Base-by-base conservation (phyloP, 768 basidiomycete species). In the Multifurca ochricompacta region DNA sequence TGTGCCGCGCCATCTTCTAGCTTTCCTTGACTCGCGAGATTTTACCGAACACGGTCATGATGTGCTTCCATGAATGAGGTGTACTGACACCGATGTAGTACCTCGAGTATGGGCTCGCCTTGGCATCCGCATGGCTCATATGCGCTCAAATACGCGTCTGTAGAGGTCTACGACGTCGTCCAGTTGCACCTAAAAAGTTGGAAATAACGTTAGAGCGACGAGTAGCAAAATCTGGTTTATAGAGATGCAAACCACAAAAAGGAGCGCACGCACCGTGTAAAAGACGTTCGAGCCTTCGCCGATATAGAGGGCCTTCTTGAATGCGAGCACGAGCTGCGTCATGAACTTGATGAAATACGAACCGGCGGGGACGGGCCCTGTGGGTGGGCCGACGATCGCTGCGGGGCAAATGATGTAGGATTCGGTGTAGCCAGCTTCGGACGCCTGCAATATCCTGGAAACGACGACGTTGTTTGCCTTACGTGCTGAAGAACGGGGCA, bases 91-190 rank as follows among this genome's bases (percentile, higher is more conserved):
- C 53, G 25, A 58, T 18, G 48, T 48, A 58, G 30, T 58, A 58
- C 34, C 53, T 48, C 23, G 53, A 47, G 35, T 58, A 54, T 21
- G 57, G 53, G 47, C 56, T 58, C 27, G 37, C 48, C 18, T 55
- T 34, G 19, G 46, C 34, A 13, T 43, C 46, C 9, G 2, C 36
- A 2, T 28, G n/a, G 10, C 40, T 48, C 25, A 47, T 7, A 48
- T 28, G 16, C 18, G 53, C n/a, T 13, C 46, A 47, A 58, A 54
- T 45, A 58, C 30, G n/a, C 47, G 40, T 19, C 31, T 13, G n/a
- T 35, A 58, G 28, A 54, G 44, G 16, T 37, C 34, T 31, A 54
- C 47, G 11, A 48, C 19, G 35, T 58, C 56, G 11, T 54, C 56
- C 32, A 54, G 39, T 14, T 8, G 34, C 2, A 58, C 30, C 57